These are phyloP conservation scores for Penicillium flavigenum DNA, from an alignment of 495 filamentous ascomycete genomes.

Conservation along the genomic window DNA sequence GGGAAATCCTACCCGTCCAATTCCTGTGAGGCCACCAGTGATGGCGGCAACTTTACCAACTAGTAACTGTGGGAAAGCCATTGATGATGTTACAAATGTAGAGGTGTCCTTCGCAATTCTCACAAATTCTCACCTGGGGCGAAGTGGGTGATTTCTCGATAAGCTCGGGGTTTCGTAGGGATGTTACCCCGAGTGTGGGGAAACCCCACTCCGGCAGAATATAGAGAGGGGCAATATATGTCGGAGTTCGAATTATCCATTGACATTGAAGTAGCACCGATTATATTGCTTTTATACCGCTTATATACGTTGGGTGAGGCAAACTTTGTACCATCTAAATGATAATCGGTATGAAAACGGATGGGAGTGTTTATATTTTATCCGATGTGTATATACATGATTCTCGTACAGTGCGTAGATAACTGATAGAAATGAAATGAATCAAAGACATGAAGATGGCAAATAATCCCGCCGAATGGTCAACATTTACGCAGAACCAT, in stretches of 20 bases:
- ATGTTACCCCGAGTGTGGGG: constrained; percentile 35
- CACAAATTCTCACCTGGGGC: not conserved
- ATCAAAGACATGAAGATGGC: constrained; percentile 11
- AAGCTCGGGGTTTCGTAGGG: constrained; percentile 35
- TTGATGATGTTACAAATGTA: constrained; percentile 11
- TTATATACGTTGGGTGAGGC: too few relatives aligned
- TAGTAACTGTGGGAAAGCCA: constrained; percentile 54
- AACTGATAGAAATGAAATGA: constrained; percentile 8
- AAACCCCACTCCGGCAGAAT: not conserved
- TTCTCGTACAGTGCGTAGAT: constrained; percentile 2
- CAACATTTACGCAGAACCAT: constrained; percentile 18
- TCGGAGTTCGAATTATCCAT: too few relatives aligned
- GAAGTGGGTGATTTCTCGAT: constrained; percentile 16
- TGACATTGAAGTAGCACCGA: too few relatives aligned
- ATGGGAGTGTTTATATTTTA: not conserved
- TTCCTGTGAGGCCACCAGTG: constrained; percentile 74
- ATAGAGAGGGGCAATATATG: too few relatives aligned
- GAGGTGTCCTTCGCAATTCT: not conserved
- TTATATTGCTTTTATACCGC: too few relatives aligned
- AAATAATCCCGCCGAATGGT: constrained; percentile 4
- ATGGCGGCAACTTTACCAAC: constrained; percentile 70
- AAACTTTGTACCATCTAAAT: too few relatives aligned
- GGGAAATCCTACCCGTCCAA: constrained; percentile 53
- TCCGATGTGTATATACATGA: constrained; percentile 13
- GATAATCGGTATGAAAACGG: not conserved